phyloP scores from a whole-genome alignment of 2,329 filamentous ascomycete genomes.

The Penicillium sp. region DNA sequence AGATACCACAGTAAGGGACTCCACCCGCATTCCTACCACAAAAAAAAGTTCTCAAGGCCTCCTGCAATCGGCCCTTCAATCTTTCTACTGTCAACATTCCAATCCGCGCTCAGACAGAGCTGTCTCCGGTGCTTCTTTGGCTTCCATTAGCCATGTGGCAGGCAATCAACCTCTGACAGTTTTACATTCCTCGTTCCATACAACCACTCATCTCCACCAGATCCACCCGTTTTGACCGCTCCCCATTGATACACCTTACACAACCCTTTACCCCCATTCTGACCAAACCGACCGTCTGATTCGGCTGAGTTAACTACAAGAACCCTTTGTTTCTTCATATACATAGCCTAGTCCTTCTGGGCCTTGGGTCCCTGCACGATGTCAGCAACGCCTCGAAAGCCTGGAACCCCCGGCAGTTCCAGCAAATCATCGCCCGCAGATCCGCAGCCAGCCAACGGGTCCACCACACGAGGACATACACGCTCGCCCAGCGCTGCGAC shows the following conservation, averaged over 20 bases:
- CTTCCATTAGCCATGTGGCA: slow-evolving; percentile 25
- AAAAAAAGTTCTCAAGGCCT: slow-evolving; percentile 12
- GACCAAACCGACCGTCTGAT: not conserved
- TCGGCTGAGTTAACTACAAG: not conserved
- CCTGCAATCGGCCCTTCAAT: slow-evolving; percentile 17
- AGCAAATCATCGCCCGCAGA: slow-evolving; percentile 34
- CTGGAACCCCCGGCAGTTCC: slow-evolving; percentile 35
- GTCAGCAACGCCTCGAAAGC: slow-evolving; percentile 47
- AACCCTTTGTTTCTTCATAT: slow-evolving; percentile 12
- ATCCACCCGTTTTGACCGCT: slow-evolving; percentile 29
- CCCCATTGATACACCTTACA: slow-evolving; percentile 15
- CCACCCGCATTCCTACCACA: slow-evolving; percentile 21
- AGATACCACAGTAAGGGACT: slow-evolving; percentile 22
- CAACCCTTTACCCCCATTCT: slow-evolving; percentile 4
- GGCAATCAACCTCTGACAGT: slow-evolving; percentile 24
- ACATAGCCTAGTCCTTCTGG: slow-evolving; percentile 10
- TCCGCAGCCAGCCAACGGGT: slow-evolving; percentile 33
- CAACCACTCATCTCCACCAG: slow-evolving; percentile 19
- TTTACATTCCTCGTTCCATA: slow-evolving; percentile 17
- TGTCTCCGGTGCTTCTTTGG: slow-evolving; percentile 19
- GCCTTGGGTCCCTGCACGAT: slow-evolving; percentile 30
- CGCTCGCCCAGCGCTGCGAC: slow-evolving; percentile 53
- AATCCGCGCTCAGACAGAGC: slow-evolving; percentile 9
- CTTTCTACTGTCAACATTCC: slow-evolving; percentile 17
- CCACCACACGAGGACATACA: slow-evolving; percentile 38